Evolutionary conservation across 2,329 filamentous ascomycete species (phyloP), one percentile per base, ranked within the genome.

Genomic region (Chaetomium strumarium): DNA sequence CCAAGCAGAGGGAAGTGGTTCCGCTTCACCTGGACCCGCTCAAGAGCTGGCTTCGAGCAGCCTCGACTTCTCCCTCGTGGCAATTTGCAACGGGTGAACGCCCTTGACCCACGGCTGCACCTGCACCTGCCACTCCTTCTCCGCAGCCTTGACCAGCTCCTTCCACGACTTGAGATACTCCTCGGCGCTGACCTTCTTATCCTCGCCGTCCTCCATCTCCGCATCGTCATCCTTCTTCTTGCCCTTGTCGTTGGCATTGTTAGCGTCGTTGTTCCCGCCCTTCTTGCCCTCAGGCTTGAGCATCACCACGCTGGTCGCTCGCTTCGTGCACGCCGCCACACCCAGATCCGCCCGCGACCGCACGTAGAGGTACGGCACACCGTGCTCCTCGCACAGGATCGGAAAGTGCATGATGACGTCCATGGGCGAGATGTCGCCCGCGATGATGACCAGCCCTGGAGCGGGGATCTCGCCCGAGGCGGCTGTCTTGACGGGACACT

Each of bases 351-450:
- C 92, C 63, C 93, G 86, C 66, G 88, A 95, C 56, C 85, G 83
- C 64, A 99, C 88, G 72, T 95, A 99, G 71, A 99, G 83, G 75
- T 97, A 99, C 33, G 93, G 93, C 55, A 96, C 89, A 72, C 88
- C 89, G 79, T 96, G 91, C 75, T 97, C 92, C 76, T 99, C 93
- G 80, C 93, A 97, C 53, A 97, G 85, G 53, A 99, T 88, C 64
- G 93, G 93, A 61, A 99, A 88, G 75, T 99, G 93, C 55, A 89
- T 93, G 75, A 99, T 96, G 70, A 99, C 93, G 72, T 99, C 93
- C 85, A 93, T 92, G 60, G 93, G 93, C 49, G 89, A 96, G 76
- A 99, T 97, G 73, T 99, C 93, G 64, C 89, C 93, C 34, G 93
- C 93, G 62, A 99, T 89, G 69, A 99, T 78, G 64, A 96, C 90